Evolutionary conservation across 2,329 filamentous ascomycete genomes (phyloP).

Genomic region (Plenodomus lindquistii): DNA sequence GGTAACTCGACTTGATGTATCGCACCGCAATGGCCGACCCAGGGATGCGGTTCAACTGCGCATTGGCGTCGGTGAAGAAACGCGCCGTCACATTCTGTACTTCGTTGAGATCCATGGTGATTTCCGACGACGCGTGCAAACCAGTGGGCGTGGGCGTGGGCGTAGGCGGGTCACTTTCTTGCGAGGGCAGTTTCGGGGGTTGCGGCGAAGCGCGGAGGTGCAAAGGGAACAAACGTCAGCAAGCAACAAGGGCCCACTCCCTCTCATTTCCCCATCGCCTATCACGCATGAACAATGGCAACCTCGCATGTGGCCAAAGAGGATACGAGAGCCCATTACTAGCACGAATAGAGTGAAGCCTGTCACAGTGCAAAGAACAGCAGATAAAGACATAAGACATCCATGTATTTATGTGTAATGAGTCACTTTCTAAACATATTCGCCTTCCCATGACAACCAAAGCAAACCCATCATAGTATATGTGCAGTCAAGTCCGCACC

Average conservation of each 20-base stretch:
- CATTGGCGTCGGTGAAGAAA: conserved; percentile 59
- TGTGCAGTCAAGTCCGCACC: conserved; percentile 37
- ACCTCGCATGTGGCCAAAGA: too few species aligned
- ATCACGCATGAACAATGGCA: background rate
- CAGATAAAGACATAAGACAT: conserved; percentile 18
- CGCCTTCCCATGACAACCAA: conserved; percentile 34
- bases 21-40: conserved; percentile 92
- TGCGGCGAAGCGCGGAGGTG: conserved; percentile 31
- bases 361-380: background rate
- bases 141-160: background rate
- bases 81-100: conserved; percentile 57
- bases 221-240: conserved; percentile 11
- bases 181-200: conserved; percentile 12
- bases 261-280: conserved; percentile 9
- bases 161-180: conserved; percentile 2
- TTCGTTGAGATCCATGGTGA: conserved; percentile 61
- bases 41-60: conserved; percentile 84
- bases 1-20: conserved; percentile 96
- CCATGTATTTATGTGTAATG: conserved; percentile 39
- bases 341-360: background rate
- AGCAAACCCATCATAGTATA: conserved; percentile 41
- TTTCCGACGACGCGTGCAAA: background rate
- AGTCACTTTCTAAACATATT: conserved; percentile 46
- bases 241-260: conserved; percentile 6
- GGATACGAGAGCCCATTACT: too few species aligned